Percentiles rank a stretch among this genome's conserved stretches.
These are phyloP conservation scores for Phytophthora megakarya DNA, from an alignment of 352 stramenopile genomes.

Conservation along the genomic window DNA sequence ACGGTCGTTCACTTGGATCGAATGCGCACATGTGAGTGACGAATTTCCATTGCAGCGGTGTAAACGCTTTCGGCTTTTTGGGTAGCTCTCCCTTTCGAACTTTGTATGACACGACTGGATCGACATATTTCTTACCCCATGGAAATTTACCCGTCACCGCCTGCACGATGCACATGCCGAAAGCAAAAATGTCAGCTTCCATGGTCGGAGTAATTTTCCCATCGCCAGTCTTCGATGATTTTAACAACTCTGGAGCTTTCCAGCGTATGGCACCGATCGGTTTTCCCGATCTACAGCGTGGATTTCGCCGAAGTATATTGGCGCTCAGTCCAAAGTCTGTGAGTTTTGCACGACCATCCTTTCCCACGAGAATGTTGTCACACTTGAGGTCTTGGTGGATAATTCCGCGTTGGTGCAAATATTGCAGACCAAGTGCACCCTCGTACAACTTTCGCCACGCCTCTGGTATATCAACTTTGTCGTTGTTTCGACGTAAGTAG, in stretches of 20 bases:
- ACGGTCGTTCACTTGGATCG: slow-evolving; percentile 1
- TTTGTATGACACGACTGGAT: slow-evolving; percentile 12
- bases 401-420: slow-evolving; percentile 27
- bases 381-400: slow-evolving; percentile 23
- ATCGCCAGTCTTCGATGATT: background rate
- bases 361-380: slow-evolving; percentile 19
- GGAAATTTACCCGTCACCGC: slow-evolving; percentile 18
- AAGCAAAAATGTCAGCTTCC: slow-evolving; percentile 29
- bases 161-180: slow-evolving; percentile 35
- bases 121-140: slow-evolving; percentile 6
- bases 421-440: slow-evolving; percentile 25
- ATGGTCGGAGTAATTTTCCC: background rate
- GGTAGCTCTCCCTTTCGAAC: slow-evolving; percentile 6
- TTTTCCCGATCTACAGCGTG: background rate
- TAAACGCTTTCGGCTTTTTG: slow-evolving; percentile 17
- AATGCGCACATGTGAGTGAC: slow-evolving; percentile 25
- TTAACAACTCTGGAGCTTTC: slow-evolving; percentile 28
- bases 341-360: slow-evolving; percentile 29
- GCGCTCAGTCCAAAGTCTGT: slow-evolving; percentile 29
- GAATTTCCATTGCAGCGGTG: slow-evolving; percentile 22
- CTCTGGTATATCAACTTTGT: background rate
- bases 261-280: slow-evolving; percentile 19
- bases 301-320: background rate
- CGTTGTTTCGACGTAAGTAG: slow-evolving; percentile 10
- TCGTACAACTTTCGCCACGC: slow-evolving; percentile 30